phyloP scores from a whole-genome alignment of 495 filamentous ascomycete genomes.

The Neurospora pannonica region DNA sequence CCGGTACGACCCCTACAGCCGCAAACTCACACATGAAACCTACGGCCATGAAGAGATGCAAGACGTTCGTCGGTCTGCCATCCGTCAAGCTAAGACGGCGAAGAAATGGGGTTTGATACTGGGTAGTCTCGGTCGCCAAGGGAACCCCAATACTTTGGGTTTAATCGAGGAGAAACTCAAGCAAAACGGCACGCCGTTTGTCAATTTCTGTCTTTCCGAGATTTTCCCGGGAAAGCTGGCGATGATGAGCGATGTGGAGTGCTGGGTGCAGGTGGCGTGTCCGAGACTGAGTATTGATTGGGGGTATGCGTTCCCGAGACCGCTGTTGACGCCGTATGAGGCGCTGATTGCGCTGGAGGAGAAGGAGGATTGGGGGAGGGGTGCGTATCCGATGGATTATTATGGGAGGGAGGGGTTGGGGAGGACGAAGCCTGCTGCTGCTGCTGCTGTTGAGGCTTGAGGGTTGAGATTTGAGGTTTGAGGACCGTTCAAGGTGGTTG shows the following conservation, averaged over 20 bases:
- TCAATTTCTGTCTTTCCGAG: conserved; percentile 80
- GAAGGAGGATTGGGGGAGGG: conserved; percentile 65
- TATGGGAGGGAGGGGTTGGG: conserved; percentile 90
- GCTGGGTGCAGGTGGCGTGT: conserved; percentile 97
- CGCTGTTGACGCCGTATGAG: conserved; percentile 88
- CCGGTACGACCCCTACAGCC: conserved; percentile 93
- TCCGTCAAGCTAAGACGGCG: conserved; percentile 60
- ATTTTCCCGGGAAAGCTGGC: conserved; percentile 94
- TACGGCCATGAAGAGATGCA: conserved; percentile 91
- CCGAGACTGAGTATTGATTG: conserved; percentile 93
- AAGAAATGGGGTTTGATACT: conserved; percentile 91
- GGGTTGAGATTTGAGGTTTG: neutral
- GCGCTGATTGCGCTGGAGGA: conserved; percentile 78
- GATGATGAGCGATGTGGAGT: conserved; percentile 85
- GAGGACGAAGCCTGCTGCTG: conserved; percentile 48
- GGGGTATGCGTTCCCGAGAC: conserved; percentile 90
- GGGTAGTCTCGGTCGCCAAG: conserved; percentile 84
- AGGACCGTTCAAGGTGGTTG: neutral
- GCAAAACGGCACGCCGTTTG: conserved; percentile 58
- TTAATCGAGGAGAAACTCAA: conserved; percentile 70
- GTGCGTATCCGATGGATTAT: conserved; percentile 96
- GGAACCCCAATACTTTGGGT: conserved; percentile 85
- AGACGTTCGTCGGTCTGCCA: conserved; percentile 65
- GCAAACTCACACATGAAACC: conserved; percentile 77
- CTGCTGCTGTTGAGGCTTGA: neutral